A percentile compares a stretch with the other conserved stretches of the same genome.
Evolutionary conservation across 148 eudicot genomes (phyloP).

Genomic region (Beta vulgaris): DNA sequence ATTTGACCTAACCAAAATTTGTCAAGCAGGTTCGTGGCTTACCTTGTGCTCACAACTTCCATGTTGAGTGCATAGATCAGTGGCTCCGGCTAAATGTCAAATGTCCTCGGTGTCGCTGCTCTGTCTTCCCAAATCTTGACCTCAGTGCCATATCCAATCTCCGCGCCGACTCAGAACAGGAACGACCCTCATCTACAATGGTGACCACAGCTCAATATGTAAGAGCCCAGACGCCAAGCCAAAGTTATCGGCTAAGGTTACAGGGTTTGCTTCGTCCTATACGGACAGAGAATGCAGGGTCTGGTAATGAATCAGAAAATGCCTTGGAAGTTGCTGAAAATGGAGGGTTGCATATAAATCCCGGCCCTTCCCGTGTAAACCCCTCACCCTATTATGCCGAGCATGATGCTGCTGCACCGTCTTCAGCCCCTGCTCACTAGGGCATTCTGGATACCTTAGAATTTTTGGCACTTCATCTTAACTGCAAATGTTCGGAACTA

Average conservation of each 20-base stretch:
- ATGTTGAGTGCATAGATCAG: conserved; percentile 91
- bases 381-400: conserved; percentile 11
- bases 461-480: conserved; percentile 16
- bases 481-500: background rate
- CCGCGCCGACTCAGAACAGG: conserved; percentile 65
- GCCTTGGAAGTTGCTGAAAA: conserved; percentile 50
- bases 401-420: conserved; percentile 19
- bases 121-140: conserved; percentile 89
- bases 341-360: conserved; percentile 36
- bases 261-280: conserved; percentile 74
- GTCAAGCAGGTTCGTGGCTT: conserved; percentile 81
- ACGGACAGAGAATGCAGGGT: conserved; percentile 46
- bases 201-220: conserved; percentile 53
- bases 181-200: conserved; percentile 46
- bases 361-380: conserved; percentile 8
- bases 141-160: conserved; percentile 80
- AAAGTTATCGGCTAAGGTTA: conserved; percentile 69
- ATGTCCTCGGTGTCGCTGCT: conserved; percentile 95
- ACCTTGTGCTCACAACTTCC: conserved; percentile 98
- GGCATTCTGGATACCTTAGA: background rate
- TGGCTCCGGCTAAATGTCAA: conserved; percentile 92
- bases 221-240: conserved; percentile 74
- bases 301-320: conserved; percentile 39
- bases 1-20: background rate
- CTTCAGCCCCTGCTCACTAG: conserved; percentile 32